Conservation (phyloP, 73 alveolate genomes). For the Paramecium pentaurelia region DNA sequence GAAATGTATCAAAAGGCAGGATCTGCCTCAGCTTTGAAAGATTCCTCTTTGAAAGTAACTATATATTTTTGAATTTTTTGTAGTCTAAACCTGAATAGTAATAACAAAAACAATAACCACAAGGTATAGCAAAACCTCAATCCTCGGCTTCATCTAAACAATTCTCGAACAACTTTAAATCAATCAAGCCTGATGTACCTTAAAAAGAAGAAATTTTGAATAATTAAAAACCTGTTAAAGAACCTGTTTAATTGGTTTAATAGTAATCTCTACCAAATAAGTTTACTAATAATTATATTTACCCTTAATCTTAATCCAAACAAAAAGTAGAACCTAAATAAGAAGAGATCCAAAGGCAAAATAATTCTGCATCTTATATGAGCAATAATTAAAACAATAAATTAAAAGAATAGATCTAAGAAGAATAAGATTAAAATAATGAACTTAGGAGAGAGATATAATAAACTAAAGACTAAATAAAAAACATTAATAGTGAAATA, state of each 20-base stretch:
- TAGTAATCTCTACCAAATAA: not conserved
- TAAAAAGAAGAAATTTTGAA: not conserved
- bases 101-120: not conserved
- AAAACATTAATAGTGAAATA: not conserved
- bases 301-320: not conserved
- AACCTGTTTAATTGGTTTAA: not conserved
- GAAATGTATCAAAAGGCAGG: slow-evolving; percentile 41
- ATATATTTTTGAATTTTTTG: not conserved
- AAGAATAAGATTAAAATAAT: not conserved
- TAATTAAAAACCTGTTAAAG: not conserved
- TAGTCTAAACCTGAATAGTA: not conserved
- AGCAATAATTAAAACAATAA: not conserved
- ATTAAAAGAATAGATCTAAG: not conserved
- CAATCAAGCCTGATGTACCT: not conserved
- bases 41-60: not conserved
- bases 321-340: not conserved
- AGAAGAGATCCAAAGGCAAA: not conserved
- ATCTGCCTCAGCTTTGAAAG: not conserved
- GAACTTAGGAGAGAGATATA: not conserved
- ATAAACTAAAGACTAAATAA: not conserved
- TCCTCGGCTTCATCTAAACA: not conserved
- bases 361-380: not conserved
- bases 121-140: not conserved
- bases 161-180: not conserved
- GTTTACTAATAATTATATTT: not conserved